Evolutionary conservation across 352 stramenopile genomes (phyloP), one percentile per base, ranked within the genome.

Genomic region (Halophytophthora batemanensis): DNA sequence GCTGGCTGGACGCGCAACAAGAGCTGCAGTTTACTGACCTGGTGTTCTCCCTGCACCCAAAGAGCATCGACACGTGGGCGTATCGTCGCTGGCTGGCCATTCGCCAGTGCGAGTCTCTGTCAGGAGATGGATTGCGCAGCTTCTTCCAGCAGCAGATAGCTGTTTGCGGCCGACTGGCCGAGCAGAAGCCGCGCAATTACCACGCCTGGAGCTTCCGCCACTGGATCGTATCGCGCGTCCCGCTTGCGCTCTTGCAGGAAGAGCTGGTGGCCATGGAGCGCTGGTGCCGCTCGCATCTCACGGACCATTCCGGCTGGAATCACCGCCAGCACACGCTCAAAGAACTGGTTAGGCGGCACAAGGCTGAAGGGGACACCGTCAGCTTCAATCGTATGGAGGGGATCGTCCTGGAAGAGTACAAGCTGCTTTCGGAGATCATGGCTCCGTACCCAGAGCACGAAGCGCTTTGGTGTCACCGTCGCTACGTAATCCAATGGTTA

Each of bases 11-110:
- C 12, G 64, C 61, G 5, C 19, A 50, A 1, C 48, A 72, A 7
- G 83, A 93, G 44, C 53, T 88, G 45, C 61, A 61, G 37, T 91
- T 93, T 47, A 83, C 64, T 31, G 74, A 86, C 49, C 56, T 93
- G 18, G 71, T 93, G 11, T 87, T 90, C 51, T 74, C 78, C 13
- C 53, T 90, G 33, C 80, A 93, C 37, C 74, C 83, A 0, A 93
- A 93, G 68, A 93, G 83, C 50, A 91, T 91, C 54, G 82, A 93
- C 55, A 93, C 80, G 37, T 93, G 82, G 82, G 80, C 82, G 2
- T 87, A 93, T 47, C 65, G 83, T 13, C 72, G 77, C 1, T 87
- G 76, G 77, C 57, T 87, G 13, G 70, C 76, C 22, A 73, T 60
- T 53, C 67, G 66, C 2, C 23, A 83, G 6, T 63, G 56, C 35